Evolutionary conservation across 345 rosid species (phyloP).

Genomic region (Pistacia atlantica): DNA sequence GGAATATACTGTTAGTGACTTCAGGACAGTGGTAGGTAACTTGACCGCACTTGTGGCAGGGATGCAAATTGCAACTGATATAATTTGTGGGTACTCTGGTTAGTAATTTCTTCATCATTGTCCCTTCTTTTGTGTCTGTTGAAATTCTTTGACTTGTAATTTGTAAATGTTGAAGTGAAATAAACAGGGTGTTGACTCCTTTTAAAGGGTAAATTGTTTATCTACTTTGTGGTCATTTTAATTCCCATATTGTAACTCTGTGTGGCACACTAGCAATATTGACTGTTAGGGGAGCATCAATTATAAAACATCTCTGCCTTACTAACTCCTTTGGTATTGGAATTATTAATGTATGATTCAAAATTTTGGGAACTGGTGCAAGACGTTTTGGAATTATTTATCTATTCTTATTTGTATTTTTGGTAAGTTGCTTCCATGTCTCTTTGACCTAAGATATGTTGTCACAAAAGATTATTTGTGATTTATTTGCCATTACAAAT

Average conservation of each 20-base stretch:
- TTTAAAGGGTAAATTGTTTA: background rate
- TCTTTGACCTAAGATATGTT: background rate
- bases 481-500: too few species aligned
- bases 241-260: background rate
- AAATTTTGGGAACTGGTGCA: background rate
- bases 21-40: conserved; percentile 90
- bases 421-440: background rate
- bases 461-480: too few species aligned
- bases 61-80: conserved; percentile 96
- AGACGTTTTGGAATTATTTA: background rate
- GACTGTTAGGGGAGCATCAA: background rate
- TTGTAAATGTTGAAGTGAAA: conserved; percentile 2
- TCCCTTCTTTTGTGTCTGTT: background rate
- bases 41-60: conserved; percentile 89
- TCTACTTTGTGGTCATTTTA: background rate
- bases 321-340: background rate
- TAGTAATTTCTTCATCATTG: conserved; percentile 25
- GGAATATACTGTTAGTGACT: conserved; percentile 75
- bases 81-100: conserved; percentile 98
- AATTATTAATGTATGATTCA: background rate
- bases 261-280: background rate
- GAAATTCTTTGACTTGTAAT: background rate
- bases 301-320: background rate
- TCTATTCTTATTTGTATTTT: background rate
- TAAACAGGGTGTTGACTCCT: background rate